A percentile compares a stretch with the other conserved stretches of the same genome.
Conservation (phyloP, 2,329 filamentous ascomycete species). For the Diaporthe citrichinensis region DNA sequence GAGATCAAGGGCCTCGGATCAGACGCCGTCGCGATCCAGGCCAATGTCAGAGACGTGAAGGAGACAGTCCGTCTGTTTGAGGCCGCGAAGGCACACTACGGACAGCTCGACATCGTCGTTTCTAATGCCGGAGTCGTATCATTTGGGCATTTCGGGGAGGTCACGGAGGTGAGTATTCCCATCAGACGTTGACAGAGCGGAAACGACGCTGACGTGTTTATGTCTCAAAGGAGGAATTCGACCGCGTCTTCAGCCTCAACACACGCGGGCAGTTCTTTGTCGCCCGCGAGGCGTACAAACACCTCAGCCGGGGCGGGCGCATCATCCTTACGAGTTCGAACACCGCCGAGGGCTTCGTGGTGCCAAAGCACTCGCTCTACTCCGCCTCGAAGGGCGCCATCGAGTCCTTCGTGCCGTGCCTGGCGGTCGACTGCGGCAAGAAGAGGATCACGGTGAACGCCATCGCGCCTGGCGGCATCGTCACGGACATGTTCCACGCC, state of each 20-base stretch:
- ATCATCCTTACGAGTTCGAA: slow-evolving; percentile 82
- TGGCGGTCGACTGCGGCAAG: slow-evolving; percentile 78
- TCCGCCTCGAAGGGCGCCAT: slow-evolving; percentile 82
- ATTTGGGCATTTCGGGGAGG: slow-evolving; percentile 77
- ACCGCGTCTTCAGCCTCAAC: slow-evolving; percentile 79
- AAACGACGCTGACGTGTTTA: neutral
- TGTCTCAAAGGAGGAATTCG: slow-evolving; percentile 68
- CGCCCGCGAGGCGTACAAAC: slow-evolving; percentile 77
- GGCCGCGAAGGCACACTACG: slow-evolving; percentile 73
- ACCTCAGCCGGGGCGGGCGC: slow-evolving; percentile 76
- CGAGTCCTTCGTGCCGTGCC: slow-evolving; percentile 81
- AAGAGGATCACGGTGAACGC: slow-evolving; percentile 76
- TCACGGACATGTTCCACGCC: slow-evolving; percentile 75
- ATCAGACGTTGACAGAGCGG: neutral
- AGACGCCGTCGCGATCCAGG: slow-evolving; percentile 75
- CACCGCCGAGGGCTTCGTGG: slow-evolving; percentile 75
- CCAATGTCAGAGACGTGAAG: slow-evolving; percentile 75
- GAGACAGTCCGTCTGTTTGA: slow-evolving; percentile 76
- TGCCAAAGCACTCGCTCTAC: slow-evolving; percentile 82
- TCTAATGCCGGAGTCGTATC: slow-evolving; percentile 79
- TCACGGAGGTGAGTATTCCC: slow-evolving; percentile 64
- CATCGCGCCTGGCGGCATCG: slow-evolving; percentile 74
- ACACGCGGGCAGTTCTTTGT: slow-evolving; percentile 80
- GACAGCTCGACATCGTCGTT: slow-evolving; percentile 78
- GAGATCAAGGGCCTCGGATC: slow-evolving; percentile 75